Conservation (phyloP, 1,284 basidiomycete genomes). For the Heterobasidion annosum region DNA sequence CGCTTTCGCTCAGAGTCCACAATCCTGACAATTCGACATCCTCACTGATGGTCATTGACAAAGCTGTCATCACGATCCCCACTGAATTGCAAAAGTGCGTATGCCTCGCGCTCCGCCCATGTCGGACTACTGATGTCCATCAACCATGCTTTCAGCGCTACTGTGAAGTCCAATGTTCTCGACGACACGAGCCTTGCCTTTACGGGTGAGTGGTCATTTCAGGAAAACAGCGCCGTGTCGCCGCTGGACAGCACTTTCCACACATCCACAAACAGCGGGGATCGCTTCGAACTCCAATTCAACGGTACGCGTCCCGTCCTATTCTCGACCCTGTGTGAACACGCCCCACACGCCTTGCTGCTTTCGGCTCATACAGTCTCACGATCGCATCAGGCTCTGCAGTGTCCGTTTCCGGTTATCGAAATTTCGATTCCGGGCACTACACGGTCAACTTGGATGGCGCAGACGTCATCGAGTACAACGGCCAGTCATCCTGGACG, state of each 20-base stretch:
- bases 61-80: constrained; percentile 33
- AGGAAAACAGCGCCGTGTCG: constrained; percentile 15
- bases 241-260: constrained; percentile 25
- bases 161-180: constrained; percentile 24
- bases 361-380: neutral
- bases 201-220: constrained; percentile 39
- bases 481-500: constrained; percentile 44
- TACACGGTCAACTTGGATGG: constrained; percentile 54
- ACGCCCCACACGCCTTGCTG: neutral
- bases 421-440: constrained; percentile 41
- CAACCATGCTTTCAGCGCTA: constrained; percentile 21
- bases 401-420: constrained; percentile 44
- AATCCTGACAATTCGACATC: constrained; percentile 25
- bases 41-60: constrained; percentile 39
- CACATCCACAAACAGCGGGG: constrained; percentile 37
- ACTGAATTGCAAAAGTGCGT: constrained; percentile 10
- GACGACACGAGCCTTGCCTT: constrained; percentile 34
- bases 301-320: constrained; percentile 27
- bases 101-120: neutral
- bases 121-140: constrained; percentile 3
- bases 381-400: constrained; percentile 36
- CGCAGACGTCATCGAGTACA: constrained; percentile 28
- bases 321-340: neutral
- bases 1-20: constrained; percentile 32
- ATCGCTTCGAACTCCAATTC: constrained; percentile 35